Percentiles rank a stretch among this genome's conserved stretches.
phyloP scores from a whole-genome alignment of 2,329 filamentous ascomycete genomes.

The Calonectria multiphialidica region DNA sequence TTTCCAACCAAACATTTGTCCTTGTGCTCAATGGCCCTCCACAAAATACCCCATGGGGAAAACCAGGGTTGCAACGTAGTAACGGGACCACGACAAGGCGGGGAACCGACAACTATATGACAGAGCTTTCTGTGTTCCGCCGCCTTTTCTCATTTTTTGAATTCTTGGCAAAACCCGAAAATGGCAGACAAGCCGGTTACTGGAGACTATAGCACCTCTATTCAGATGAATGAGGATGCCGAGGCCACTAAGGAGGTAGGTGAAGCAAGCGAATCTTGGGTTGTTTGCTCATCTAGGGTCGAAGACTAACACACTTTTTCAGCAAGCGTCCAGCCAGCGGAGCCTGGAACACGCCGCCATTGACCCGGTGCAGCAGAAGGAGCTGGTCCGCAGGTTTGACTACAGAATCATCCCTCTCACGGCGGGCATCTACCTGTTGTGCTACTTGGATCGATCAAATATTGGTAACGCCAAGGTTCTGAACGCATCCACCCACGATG shows the following conservation, averaged over 20 bases:
- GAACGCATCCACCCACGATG: constrained; percentile 48
- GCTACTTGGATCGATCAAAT: constrained; percentile 65
- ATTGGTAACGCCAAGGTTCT: constrained; percentile 58
- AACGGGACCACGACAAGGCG: neutral
- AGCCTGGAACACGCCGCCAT: neutral
- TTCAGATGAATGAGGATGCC: constrained; percentile 8
- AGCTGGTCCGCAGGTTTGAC: constrained; percentile 26
- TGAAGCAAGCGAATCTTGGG: neutral
- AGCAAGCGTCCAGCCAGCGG: neutral
- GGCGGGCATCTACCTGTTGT: constrained; percentile 50
- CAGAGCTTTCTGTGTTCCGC: neutral
- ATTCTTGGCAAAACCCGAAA: neutral
- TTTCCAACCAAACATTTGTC: neutral
- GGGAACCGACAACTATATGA: neutral
- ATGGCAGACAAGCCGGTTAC: constrained; percentile 7
- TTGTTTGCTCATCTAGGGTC: neutral
- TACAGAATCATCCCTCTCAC: constrained; percentile 37
- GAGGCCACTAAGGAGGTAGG: neutral
- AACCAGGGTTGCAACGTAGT: neutral
- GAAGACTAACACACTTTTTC: neutral
- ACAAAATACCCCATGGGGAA: constrained; percentile 20
- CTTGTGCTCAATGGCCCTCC: neutral
- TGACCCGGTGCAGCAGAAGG: neutral
- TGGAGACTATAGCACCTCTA: constrained; percentile 1
- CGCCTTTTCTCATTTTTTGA: neutral